Conservation (phyloP, 495 filamentous ascomycete genomes). For the Talaromyces proteolyticus region DNA sequence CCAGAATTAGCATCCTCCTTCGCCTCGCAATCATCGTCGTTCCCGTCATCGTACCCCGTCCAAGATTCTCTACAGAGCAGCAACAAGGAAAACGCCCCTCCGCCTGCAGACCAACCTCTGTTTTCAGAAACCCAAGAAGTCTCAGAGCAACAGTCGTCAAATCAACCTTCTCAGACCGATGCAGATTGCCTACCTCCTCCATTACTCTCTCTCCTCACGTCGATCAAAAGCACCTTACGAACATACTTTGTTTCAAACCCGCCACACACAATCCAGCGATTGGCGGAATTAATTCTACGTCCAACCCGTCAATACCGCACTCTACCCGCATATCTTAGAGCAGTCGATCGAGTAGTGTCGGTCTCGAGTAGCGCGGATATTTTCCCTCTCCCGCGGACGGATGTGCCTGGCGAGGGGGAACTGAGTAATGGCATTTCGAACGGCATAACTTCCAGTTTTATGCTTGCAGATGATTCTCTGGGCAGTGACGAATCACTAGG, state of each 20-base stretch:
- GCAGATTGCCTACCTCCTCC: constrained; percentile 54
- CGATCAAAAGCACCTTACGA: constrained; percentile 62
- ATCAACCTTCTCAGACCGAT: constrained; percentile 26
- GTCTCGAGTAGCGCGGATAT: constrained; percentile 77
- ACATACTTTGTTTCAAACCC: constrained; percentile 66
- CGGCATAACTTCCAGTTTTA: constrained; percentile 18
- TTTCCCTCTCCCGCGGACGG: constrained; percentile 67
- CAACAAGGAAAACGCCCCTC: constrained; percentile 49
- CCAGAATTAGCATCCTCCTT: constrained; percentile 18
- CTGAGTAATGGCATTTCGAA: constrained; percentile 34
- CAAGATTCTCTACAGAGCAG: constrained; percentile 29
- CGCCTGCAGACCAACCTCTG: constrained; percentile 15
- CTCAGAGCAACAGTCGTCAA: background rate
- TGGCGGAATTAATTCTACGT: constrained; percentile 80
- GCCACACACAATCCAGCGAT: constrained; percentile 87
- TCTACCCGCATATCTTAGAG: constrained; percentile 79
- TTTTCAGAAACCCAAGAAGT: background rate
- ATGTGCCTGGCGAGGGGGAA: constrained; percentile 16
- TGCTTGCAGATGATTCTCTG: constrained; percentile 33
- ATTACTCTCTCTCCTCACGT: constrained; percentile 54
- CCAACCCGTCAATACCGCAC: constrained; percentile 75
- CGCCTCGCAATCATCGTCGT: constrained; percentile 13
- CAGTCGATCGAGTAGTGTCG: constrained; percentile 84
- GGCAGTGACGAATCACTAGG: constrained; percentile 87
- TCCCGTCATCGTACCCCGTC: constrained; percentile 25